Evolutionary conservation across 2,329 filamentous ascomycete genomes (phyloP).

Genomic region (Epicoccum nigrum): DNA sequence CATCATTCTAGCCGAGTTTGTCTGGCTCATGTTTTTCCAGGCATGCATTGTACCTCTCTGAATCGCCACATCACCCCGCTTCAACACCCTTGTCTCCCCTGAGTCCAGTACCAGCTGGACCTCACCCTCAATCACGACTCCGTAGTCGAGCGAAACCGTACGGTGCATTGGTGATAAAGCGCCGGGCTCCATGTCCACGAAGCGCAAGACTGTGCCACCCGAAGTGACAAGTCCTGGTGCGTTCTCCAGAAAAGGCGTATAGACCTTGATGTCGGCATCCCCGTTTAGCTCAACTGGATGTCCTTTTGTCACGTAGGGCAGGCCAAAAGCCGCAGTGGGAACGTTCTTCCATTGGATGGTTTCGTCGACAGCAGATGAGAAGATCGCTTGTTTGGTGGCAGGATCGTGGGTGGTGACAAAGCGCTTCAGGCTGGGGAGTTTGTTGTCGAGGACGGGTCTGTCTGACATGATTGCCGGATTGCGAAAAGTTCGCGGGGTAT

Average conservation of each 20-base stretch:
- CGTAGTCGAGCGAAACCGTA: slow-evolving; percentile 48
- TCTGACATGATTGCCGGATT: slow-evolving; percentile 20
- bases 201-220: slow-evolving; percentile 53
- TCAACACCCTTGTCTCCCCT: slow-evolving; percentile 44
- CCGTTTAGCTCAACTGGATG: slow-evolving; percentile 55
- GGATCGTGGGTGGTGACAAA: slow-evolving; percentile 47
- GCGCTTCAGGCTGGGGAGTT: slow-evolving; percentile 39
- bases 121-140: slow-evolving; percentile 48
- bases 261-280: slow-evolving; percentile 54
- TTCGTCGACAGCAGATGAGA: slow-evolving; percentile 35
- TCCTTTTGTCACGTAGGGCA: slow-evolving; percentile 56
- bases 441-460: slow-evolving; percentile 21
- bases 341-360: slow-evolving; percentile 28
- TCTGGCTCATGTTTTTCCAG: slow-evolving; percentile 42
- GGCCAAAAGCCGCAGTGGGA: slow-evolving; percentile 48
- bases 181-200: slow-evolving; percentile 44
- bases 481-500: background rate
- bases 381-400: slow-evolving; percentile 41
- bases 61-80: slow-evolving; percentile 44
- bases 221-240: slow-evolving; percentile 57
- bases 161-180: slow-evolving; percentile 46
- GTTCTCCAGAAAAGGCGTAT: slow-evolving; percentile 51
- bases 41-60: slow-evolving; percentile 49
- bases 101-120: slow-evolving; percentile 46
- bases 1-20: slow-evolving; percentile 39